A percentile compares a stretch with the other conserved stretches of the same genome.
phyloP scores from a whole-genome alignment of 257 asterid species.

The Striga asiatica region DNA sequence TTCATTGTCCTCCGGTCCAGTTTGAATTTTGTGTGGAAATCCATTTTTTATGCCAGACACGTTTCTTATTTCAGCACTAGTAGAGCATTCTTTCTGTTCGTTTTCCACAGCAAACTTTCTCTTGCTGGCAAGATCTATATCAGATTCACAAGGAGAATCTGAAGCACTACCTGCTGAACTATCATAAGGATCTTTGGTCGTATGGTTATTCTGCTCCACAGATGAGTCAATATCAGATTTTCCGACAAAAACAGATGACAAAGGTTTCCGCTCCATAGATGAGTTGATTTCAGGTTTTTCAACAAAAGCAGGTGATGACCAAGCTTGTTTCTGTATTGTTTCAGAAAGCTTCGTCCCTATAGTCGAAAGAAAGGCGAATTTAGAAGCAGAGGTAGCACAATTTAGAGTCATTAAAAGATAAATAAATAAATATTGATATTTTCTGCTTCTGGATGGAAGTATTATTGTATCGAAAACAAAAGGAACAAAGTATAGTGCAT shows the following conservation, averaged over 20 bases:
- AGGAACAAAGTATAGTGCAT: background rate
- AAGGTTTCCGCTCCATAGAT: too few species aligned
- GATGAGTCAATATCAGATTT: slow-evolving; percentile 25
- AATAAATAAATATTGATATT: too few species aligned
- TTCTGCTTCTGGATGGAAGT: background rate
- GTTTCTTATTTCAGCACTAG: too few species aligned
- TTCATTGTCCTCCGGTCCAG: slow-evolving; percentile 9
- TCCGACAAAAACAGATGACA: too few species aligned
- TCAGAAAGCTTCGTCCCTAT: slow-evolving; percentile 26
- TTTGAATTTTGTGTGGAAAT: too few species aligned
- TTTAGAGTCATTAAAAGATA: background rate
- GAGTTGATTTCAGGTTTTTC: slow-evolving; percentile 19
- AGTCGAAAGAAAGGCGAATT: slow-evolving; percentile 9
- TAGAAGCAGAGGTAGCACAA: slow-evolving; percentile 9
- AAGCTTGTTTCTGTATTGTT: slow-evolving; percentile 18
- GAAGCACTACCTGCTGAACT: slow-evolving; percentile 12
- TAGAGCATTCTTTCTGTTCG: background rate
- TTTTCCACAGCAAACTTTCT: background rate
- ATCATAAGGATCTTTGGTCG: slow-evolving; percentile 15
- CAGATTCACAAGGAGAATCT: slow-evolving; percentile 15
- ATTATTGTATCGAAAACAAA: background rate
- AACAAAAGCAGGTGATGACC: slow-evolving; percentile 19
- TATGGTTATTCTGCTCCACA: slow-evolving; percentile 16
- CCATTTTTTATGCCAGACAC: too few species aligned
- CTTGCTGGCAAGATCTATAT: slow-evolving; percentile 1